Percentiles rank a stretch among this genome's conserved stretches.
Conservation (phyloP, 2,329 filamentous ascomycete species). For the Xylariaceae sp. region DNA sequence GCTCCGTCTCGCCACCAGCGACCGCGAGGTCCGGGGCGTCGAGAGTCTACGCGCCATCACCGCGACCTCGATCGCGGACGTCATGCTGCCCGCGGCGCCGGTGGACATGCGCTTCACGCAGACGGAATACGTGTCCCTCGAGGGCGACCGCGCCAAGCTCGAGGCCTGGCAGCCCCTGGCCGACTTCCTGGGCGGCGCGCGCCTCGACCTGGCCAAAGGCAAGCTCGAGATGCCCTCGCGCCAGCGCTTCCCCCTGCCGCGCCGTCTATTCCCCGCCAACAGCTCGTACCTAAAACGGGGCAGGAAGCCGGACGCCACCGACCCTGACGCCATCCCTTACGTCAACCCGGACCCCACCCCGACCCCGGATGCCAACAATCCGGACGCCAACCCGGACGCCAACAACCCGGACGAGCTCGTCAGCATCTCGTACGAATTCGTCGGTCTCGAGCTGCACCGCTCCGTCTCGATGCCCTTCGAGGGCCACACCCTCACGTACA, state of each 20-base stretch:
- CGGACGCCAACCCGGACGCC: too few relatives aligned
- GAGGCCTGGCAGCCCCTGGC: constrained; percentile 40
- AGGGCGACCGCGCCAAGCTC: constrained; percentile 29
- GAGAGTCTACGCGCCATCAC: constrained; percentile 44
- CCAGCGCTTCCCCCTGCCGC: constrained; percentile 38
- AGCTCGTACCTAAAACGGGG: too few relatives aligned
- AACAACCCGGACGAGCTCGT: constrained; percentile 1
- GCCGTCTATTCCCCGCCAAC: constrained; percentile 23
- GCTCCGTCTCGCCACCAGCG: constrained; percentile 40
- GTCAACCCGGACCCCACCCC: too few relatives aligned
- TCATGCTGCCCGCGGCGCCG: constrained; percentile 48
- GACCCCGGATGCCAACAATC: too few relatives aligned
- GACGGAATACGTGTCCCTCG: constrained; percentile 38
- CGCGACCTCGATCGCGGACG: constrained; percentile 43
- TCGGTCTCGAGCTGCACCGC: constrained; percentile 56
- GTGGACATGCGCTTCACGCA: constrained; percentile 55
- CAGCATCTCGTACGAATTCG: constrained; percentile 46
- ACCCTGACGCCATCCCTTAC: too few relatives aligned
- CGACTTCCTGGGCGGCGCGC: constrained; percentile 48
- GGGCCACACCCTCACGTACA: constrained; percentile 53
- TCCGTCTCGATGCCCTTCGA: constrained; percentile 46
- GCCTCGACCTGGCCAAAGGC: constrained; percentile 49
- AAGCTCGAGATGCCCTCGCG: constrained; percentile 42
- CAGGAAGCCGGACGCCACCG: too few relatives aligned
- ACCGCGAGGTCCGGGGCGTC: constrained; percentile 38